A percentile compares a stretch with the other conserved stretches of the same genome.
Conservation (phyloP, 163 green algal species). For the Prototheca wickerhamii region DNA sequence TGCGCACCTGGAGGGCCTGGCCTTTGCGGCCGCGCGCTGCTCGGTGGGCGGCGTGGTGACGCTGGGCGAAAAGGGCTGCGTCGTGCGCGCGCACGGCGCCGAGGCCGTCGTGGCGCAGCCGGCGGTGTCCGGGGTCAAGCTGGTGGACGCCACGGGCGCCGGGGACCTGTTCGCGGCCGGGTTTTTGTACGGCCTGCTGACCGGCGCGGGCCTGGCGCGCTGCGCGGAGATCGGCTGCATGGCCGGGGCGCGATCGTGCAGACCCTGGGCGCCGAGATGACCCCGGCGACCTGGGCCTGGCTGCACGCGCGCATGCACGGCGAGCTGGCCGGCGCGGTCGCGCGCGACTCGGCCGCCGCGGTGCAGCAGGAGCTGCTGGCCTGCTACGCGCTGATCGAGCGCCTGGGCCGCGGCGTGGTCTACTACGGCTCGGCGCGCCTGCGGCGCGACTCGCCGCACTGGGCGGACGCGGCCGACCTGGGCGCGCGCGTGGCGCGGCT, state of each 20-base stretch:
- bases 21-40: slow-evolving; percentile 32
- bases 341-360: slow-evolving; percentile 41
- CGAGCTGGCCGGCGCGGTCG: slow-evolving; percentile 44
- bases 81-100: slow-evolving; percentile 24
- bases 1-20: slow-evolving; percentile 17
- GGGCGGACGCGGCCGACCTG: slow-evolving; percentile 30
- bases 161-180: slow-evolving; percentile 86
- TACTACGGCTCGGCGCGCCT: slow-evolving; percentile 66
- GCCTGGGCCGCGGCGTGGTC: slow-evolving; percentile 45
- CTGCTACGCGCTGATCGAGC: slow-evolving; percentile 59
- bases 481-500: slow-evolving; percentile 37
- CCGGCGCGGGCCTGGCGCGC: slow-evolving; percentile 38
- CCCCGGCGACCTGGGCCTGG: slow-evolving; percentile 36
- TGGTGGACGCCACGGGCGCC: slow-evolving; percentile 84
- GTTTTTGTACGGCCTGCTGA: slow-evolving; percentile 54
- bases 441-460: slow-evolving; percentile 31
- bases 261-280: slow-evolving; percentile 52
- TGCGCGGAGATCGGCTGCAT: slow-evolving; percentile 54
- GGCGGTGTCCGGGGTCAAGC: slow-evolving; percentile 40
- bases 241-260: slow-evolving; percentile 56
- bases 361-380: slow-evolving; percentile 61
- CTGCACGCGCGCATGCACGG: slow-evolving; percentile 37
- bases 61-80: slow-evolving; percentile 53
- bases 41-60: slow-evolving; percentile 45
- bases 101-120: slow-evolving; percentile 23